Evolutionary conservation across 2,329 filamentous ascomycete genomes (phyloP).

Genomic region (Diaporthe destruens): DNA sequence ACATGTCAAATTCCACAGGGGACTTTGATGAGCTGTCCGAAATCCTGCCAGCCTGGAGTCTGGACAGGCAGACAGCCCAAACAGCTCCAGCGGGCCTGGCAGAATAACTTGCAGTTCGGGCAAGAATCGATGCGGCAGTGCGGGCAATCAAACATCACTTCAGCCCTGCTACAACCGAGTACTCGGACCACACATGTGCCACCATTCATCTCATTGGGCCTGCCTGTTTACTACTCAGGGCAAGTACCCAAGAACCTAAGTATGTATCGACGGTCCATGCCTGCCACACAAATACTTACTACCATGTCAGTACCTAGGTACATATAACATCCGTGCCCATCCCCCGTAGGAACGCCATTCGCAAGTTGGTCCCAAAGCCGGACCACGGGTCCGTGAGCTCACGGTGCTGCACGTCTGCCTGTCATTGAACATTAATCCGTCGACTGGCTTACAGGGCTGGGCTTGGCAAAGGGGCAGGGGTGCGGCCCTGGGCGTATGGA

Average conservation of each 20-base stretch:
- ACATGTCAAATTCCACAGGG: conserved; percentile 10
- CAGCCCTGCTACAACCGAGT: conserved; percentile 3
- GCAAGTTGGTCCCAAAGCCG: neutral
- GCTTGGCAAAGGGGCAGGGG: neutral
- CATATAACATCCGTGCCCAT: neutral
- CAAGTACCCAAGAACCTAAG: no score
- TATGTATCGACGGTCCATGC: neutral
- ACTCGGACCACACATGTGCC: neutral
- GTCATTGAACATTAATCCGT: neutral
- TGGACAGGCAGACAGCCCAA: no score
- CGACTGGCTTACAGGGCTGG: neutral
- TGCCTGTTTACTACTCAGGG: no score
- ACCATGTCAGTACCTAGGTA: no score
- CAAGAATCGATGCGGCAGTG: conserved; percentile 1
- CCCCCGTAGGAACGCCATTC: neutral
- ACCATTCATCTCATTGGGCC: neutral
- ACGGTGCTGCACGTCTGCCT: neutral
- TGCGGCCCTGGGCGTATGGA: no score
- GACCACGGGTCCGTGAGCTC: conserved; percentile 19
- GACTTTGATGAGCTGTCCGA: neutral
- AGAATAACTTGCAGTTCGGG: neutral
- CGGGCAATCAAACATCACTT: conserved; percentile 25
- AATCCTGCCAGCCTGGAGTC: neutral
- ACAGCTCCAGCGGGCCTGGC: neutral
- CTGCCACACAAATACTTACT: neutral